A percentile compares a stretch with the other conserved stretches of the same genome.
phyloP scores from a whole-genome alignment of 2,329 filamentous ascomycete species.

The Hypoxylon sp. region DNA sequence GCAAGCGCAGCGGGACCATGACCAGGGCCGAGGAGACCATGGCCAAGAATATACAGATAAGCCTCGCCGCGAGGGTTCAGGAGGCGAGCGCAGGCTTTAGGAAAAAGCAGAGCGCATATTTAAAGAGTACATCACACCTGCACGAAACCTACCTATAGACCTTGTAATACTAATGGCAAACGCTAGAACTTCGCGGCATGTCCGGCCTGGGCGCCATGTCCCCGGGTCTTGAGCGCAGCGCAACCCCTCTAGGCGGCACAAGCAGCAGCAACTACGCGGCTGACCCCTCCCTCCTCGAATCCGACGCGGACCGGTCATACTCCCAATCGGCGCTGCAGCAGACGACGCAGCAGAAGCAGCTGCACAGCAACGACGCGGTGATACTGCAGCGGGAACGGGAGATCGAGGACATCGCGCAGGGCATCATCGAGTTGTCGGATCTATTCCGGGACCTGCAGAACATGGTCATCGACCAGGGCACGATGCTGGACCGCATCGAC shows the following conservation, averaged over 20 bases:
- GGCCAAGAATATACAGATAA: constrained; percentile 95
- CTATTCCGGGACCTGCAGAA: constrained; percentile 95
- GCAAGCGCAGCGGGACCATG: constrained; percentile 75
- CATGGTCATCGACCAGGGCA: constrained; percentile 94
- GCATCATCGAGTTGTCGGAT: constrained; percentile 95
- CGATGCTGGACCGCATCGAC: constrained; percentile 92
- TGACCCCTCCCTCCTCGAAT: constrained; percentile 90
- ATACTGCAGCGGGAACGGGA: constrained; percentile 94
- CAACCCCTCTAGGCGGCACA: constrained; percentile 54
- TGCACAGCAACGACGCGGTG: constrained; percentile 79
- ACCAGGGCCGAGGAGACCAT: constrained; percentile 90
- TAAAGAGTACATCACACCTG: constrained; percentile 74
- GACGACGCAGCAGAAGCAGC: constrained; percentile 71
- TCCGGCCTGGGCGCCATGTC: constrained; percentile 65
- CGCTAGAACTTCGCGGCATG: constrained; percentile 77
- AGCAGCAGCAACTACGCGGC: constrained; percentile 65
- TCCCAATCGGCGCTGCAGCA: constrained; percentile 84
- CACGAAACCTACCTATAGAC: constrained; percentile 24
- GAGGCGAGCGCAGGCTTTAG: constrained; percentile 91
- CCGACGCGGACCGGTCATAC: constrained; percentile 90
- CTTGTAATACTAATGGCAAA: constrained; percentile 1
- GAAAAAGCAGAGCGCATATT: constrained; percentile 96
- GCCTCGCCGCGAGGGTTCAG: constrained; percentile 85
- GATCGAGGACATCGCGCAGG: constrained; percentile 97
- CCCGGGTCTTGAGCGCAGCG: constrained; percentile 60